A percentile compares a stretch with the other conserved stretches of the same genome.
Conservation (phyloP, 2,329 filamentous ascomycete species). For the Alternaria postmessia region DNA sequence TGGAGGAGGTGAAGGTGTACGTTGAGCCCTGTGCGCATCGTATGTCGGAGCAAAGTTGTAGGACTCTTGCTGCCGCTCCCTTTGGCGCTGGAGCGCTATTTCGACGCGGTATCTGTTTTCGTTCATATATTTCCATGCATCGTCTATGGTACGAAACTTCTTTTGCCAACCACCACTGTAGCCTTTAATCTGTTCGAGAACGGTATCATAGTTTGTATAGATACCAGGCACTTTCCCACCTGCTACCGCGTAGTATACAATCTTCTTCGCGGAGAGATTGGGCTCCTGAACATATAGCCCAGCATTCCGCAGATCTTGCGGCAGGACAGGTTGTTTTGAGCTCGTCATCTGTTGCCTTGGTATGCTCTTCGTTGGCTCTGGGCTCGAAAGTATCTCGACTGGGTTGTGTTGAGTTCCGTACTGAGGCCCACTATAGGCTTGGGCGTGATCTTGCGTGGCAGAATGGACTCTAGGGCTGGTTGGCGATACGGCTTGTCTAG, state of each 20-base stretch:
- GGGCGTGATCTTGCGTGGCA: not conserved
- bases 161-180: slow-evolving; percentile 65
- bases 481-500: slow-evolving; percentile 1
- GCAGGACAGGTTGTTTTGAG: not conserved
- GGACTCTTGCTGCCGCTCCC: not conserved
- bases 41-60: not conserved
- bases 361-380: slow-evolving; percentile 8
- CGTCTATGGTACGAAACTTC: slow-evolving; percentile 59
- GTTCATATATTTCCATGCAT: slow-evolving; percentile 80
- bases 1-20: not conserved
- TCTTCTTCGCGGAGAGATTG: slow-evolving; percentile 47
- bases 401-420: slow-evolving; percentile 23
- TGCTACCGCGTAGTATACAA: slow-evolving; percentile 67
- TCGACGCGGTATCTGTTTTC: slow-evolving; percentile 30
- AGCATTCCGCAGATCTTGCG: slow-evolving; percentile 66
- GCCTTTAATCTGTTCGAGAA: slow-evolving; percentile 74
- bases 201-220: slow-evolving; percentile 72
- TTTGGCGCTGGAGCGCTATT: not conserved
- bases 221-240: slow-evolving; percentile 65
- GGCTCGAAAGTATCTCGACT: slow-evolving; percentile 25
- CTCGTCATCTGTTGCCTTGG: not conserved
- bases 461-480: not conserved
- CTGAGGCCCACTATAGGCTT: not conserved
- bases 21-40: not conserved
- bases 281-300: slow-evolving; percentile 73